Conservation (phyloP, 257 asterid species). For the Forsythia viridissima region DNA sequence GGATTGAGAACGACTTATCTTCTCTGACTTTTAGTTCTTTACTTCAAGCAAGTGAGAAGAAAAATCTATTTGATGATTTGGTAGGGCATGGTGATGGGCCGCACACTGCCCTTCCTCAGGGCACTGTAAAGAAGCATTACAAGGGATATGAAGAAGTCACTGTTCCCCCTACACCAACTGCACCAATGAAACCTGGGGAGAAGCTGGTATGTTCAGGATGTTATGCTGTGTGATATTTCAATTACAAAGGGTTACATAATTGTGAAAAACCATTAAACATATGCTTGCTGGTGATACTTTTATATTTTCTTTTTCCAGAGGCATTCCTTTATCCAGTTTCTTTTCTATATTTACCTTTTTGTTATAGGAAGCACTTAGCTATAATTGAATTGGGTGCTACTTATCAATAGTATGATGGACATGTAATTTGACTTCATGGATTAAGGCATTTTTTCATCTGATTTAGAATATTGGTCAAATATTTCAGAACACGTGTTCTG, state of each 20-base stretch:
- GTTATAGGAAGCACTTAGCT: background rate
- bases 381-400: background rate
- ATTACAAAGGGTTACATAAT: constrained; percentile 18
- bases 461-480: background rate
- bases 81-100: constrained; percentile 84
- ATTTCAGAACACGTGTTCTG: background rate
- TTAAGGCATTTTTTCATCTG: background rate
- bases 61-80: constrained; percentile 70
- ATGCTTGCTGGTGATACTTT: constrained; percentile 10
- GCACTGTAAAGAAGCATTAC: constrained; percentile 75
- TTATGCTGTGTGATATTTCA: constrained; percentile 19
- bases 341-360: background rate
- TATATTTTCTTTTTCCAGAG: constrained; percentile 7
- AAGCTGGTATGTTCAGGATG: constrained; percentile 58
- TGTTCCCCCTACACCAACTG: constrained; percentile 86
- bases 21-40: constrained; percentile 72
- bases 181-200: constrained; percentile 96
- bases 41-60: constrained; percentile 91
- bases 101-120: constrained; percentile 88
- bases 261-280: constrained; percentile 5
- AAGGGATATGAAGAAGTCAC: constrained; percentile 95
- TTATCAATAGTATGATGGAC: background rate
- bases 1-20: constrained; percentile 66
- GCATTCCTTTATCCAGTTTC: constrained; percentile 2
- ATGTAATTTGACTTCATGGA: background rate